phyloP scores from a whole-genome alignment of 331 rosid genomes.

The Arachis monticola region DNA sequence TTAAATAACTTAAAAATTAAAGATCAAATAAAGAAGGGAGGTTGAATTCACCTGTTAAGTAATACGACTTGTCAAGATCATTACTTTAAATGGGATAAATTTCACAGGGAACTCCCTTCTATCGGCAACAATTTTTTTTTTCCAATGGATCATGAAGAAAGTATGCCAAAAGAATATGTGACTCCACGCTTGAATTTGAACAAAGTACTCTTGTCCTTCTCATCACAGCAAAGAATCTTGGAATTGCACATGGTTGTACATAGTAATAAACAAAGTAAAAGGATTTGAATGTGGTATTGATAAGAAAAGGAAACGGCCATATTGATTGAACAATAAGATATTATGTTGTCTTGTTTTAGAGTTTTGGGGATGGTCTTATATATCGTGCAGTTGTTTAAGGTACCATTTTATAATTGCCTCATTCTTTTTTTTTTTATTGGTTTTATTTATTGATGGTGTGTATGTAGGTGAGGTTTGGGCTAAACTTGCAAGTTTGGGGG shows the following conservation, averaged over 20 bases:
- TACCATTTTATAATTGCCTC: slow-evolving; percentile 18
- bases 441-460: slow-evolving; percentile 31
- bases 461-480: slow-evolving; percentile 84
- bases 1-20: slow-evolving; percentile 1
- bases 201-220: slow-evolving; percentile 22
- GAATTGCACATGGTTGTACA: neutral
- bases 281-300: too few species aligned
- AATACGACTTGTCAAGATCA: neutral
- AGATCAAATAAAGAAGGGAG: slow-evolving; percentile 12
- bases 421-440: slow-evolving; percentile 17
- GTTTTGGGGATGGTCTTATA: neutral
- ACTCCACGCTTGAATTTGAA: slow-evolving; percentile 10
- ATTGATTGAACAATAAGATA: neutral
- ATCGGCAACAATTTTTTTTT: slow-evolving; percentile 1
- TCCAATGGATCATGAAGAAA: slow-evolving; percentile 12
- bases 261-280: slow-evolving; percentile 8
- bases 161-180: neutral
- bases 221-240: neutral
- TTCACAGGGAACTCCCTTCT: slow-evolving; percentile 11
- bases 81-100: neutral
- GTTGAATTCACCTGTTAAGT: slow-evolving; percentile 28
- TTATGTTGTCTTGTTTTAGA: too few species aligned
- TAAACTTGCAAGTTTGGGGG: slow-evolving; percentile 78
- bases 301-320: neutral
- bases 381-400: slow-evolving; percentile 6